Percentiles rank a stretch among this genome's conserved stretches.
These are phyloP conservation scores for Pisolithus thermaeus DNA, from an alignment of 1,284 basidiomycete species.

Conservation along the genomic window DNA sequence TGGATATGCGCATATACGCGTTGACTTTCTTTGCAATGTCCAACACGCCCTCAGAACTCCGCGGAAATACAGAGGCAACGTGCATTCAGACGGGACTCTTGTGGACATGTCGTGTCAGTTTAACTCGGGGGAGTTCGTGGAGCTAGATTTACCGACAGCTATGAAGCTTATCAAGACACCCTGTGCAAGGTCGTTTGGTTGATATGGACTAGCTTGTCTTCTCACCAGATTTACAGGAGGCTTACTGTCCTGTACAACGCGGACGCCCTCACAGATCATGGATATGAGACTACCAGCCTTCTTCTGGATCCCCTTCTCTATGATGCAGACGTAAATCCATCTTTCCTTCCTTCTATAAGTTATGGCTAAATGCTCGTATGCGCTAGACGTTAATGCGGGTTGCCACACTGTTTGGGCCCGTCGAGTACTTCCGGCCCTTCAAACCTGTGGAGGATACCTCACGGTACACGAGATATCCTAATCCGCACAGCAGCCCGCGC, in stretches of 20 bases:
- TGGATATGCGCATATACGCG: constrained; percentile 10
- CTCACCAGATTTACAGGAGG: constrained; percentile 33
- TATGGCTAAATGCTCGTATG: constrained; percentile 4
- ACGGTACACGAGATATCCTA: constrained; percentile 28
- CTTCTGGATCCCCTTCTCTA: constrained; percentile 52
- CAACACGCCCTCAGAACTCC: constrained; percentile 32
- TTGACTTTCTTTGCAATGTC: background rate
- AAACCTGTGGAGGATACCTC: constrained; percentile 17
- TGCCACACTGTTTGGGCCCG: constrained; percentile 46
- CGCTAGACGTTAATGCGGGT: constrained; percentile 41
- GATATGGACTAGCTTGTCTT: background rate
- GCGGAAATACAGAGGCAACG: constrained; percentile 28
- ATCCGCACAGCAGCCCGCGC: constrained; percentile 51
- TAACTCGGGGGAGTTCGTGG: constrained; percentile 17
- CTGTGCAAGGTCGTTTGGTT: constrained; percentile 21
- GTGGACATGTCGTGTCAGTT: constrained; percentile 10
- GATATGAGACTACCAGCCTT: constrained; percentile 30
- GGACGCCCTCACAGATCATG: constrained; percentile 40
- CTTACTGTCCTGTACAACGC: constrained; percentile 50
- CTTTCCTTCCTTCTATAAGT: background rate
- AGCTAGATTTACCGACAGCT: constrained; percentile 45
- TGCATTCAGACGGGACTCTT: constrained; percentile 21
- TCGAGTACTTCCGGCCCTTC: constrained; percentile 40
- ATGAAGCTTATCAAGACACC: constrained; percentile 40
- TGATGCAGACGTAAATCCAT: constrained; percentile 46